Evolutionary conservation across 2,329 filamentous ascomycete species (phyloP), one percentile per base, ranked within the genome.

Genomic region (Fusarium brachygibbosum): DNA sequence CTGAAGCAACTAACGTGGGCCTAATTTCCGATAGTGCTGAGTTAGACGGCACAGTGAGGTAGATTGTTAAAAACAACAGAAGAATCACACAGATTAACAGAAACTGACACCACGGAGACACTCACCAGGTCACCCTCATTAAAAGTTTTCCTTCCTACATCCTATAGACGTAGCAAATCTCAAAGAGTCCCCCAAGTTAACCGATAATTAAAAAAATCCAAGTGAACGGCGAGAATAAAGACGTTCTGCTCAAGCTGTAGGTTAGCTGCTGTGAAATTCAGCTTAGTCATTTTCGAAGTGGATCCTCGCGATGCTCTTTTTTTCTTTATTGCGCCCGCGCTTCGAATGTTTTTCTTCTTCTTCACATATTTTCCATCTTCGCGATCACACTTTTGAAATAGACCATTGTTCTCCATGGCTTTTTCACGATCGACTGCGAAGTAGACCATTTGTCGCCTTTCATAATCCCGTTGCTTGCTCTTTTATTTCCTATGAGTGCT

Each of bases 401-500:
- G 79, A 76, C 70, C 70, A 71, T 69, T 48, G 50, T 51, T 58
- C 51, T 2, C 72, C 56, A 73, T 82, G 82, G 79, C 82, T 79
- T 80, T 68, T 83, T 84, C 84, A 80, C 73, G 75, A 75, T 75
- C 76, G 76, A 66, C 77, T 76, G 79, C 78, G 85, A 88, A 87
- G 86, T 81, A 88, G 86, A 88, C 70, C 59, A 80, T 80, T 21
- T 41, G 44, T 55, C 79, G 84, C 85, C 83, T 83, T 87, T 88
- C 84, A 87, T 87, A 88, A 88, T 88, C 85, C 84, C 81, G 79
- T 80, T 79, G 79, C 81, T 79, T 81, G 80, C 83, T 82, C 77
- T 66, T 45, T 75, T 75, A 75, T 72, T 75, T 73, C 73, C 72
- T 68, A 79, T 80, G 83, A 82, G 83, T 82, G 82, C 81, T 78